phyloP scores from a whole-genome alignment of 495 filamentous ascomycete genomes.

The Trichoderma parareesei region DNA sequence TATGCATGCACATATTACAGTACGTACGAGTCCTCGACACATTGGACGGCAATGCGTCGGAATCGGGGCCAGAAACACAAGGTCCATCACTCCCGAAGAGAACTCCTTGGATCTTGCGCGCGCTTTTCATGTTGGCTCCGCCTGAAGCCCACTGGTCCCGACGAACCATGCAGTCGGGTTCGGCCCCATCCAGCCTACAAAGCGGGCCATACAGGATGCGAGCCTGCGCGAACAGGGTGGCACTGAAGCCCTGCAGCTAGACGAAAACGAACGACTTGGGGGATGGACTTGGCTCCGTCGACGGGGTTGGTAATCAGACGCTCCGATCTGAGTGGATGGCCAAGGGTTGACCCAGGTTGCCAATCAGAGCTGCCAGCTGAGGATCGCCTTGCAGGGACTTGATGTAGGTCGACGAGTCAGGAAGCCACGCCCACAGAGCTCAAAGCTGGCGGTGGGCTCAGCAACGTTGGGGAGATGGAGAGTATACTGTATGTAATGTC shows the following conservation, averaged over 20 bases:
- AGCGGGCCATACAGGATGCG: slow-evolving; percentile 3
- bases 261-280: background rate
- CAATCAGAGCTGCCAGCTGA: background rate
- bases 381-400: background rate
- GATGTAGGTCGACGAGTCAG: no score
- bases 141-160: background rate
- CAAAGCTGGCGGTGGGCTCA: background rate
- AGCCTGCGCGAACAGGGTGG: background rate
- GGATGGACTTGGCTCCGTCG: background rate
- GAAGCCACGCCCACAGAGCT: no score
- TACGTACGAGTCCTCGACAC: background rate
- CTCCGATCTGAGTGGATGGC: background rate
- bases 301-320: background rate
- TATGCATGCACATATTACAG: no score
- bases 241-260: background rate
- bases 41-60: background rate
- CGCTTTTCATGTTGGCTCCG: slow-evolving; percentile 3
- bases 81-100: no score
- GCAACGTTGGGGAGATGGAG: background rate
- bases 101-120: slow-evolving; percentile 4
- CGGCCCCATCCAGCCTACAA: slow-evolving; percentile 5
- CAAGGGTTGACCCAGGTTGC: background rate
- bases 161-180: slow-evolving; percentile 6
- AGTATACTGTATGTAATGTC: background rate
- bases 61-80: background rate